Base-by-base conservation (phyloP, 257 asterid genomes). In the Henckelia pumila region DNA sequence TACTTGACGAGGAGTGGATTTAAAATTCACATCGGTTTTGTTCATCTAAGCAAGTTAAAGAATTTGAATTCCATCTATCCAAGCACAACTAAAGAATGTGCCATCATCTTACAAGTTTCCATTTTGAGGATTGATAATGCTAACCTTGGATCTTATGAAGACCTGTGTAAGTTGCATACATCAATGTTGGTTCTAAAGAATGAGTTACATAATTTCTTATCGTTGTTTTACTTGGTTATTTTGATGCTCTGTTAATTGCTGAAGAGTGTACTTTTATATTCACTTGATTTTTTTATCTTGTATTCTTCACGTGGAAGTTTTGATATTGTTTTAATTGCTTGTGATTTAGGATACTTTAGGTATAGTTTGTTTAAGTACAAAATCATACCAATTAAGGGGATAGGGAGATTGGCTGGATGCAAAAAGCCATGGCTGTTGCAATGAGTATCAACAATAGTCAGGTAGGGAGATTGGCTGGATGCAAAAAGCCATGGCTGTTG, bases 261-360 rank as follows among this genome's bases (percentile, higher is more conserved):
- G 57, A 49, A n/a, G 7, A 53, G 28, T 57, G 44, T 26, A 20
- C 59, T 22, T 29, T 23, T 24, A 14, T 63, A 56, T 30, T 29
- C 57, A 40, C 32, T 29, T 69, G 44, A 57, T 4, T 22, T 66
- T 40, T 26, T 5, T 50, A 11, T 29, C 61, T 22, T 26, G 7
- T 28, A 28, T 28, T 28, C 30, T 28, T 28, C 30, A 8, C 29
- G 17, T 68, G 57, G 70, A 71, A 29, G 60, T 67, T 67, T 21
- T 29, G 20, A 17, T 52, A 17, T 52, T 22, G 20, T 24, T 61
- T 68, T 29, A 29, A 20, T 66, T 30, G 47, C 61, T 60, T 64
- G 22, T 74, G 61, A 26, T 68, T 59, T 74, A 73, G 79, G 77
- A 28, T 74, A 61, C 22, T 65, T 64, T 74, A 70, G 73, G 79